Evolutionary conservation across 805 yeast species (phyloP).

Genomic region (Maudiozyma turicensis): DNA sequence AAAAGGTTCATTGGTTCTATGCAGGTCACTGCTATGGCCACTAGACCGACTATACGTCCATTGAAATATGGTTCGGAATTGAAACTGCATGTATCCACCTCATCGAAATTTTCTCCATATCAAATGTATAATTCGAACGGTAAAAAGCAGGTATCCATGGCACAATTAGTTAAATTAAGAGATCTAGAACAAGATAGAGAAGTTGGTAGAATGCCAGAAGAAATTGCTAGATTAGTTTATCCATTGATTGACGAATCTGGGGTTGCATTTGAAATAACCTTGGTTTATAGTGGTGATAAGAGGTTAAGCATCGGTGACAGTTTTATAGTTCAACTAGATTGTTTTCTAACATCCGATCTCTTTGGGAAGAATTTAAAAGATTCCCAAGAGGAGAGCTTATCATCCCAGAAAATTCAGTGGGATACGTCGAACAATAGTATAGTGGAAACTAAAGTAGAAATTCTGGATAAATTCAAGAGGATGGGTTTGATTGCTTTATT

Average conservation of each 20-base stretch:
- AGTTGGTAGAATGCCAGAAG: constrained; percentile 69
- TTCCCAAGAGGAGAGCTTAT: not conserved
- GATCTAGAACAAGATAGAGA: constrained; percentile 37
- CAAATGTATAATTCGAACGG: constrained; percentile 18
- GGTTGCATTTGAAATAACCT: constrained; percentile 45
- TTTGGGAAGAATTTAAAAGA: constrained; percentile 12
- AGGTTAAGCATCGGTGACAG: constrained; percentile 67
- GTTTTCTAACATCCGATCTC: constrained; percentile 39
- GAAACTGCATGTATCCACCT: constrained; percentile 28
- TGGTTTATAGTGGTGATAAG: constrained; percentile 46
- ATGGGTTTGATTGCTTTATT: constrained; percentile 47
- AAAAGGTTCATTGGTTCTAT: constrained; percentile 49
- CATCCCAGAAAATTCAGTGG: constrained; percentile 1
- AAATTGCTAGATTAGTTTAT: constrained; percentile 51
- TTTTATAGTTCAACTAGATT: constrained; percentile 59
- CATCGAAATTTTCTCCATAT: constrained; percentile 20
- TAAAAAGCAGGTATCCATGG: constrained; percentile 16
- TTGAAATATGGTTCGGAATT: constrained; percentile 36
- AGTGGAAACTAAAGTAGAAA: constrained; percentile 46
- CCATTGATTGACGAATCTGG: constrained; percentile 49
- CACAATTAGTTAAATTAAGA: constrained; percentile 28
- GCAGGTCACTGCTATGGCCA: constrained; percentile 59
- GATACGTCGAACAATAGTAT: constrained; percentile 12
- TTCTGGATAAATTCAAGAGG: constrained; percentile 42
- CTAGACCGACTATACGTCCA: constrained; percentile 48